Percentiles rank a stretch among this genome's conserved stretches.
Evolutionary conservation across 2,329 filamentous ascomycete species (phyloP).

Genomic region (Epichloe elymi): DNA sequence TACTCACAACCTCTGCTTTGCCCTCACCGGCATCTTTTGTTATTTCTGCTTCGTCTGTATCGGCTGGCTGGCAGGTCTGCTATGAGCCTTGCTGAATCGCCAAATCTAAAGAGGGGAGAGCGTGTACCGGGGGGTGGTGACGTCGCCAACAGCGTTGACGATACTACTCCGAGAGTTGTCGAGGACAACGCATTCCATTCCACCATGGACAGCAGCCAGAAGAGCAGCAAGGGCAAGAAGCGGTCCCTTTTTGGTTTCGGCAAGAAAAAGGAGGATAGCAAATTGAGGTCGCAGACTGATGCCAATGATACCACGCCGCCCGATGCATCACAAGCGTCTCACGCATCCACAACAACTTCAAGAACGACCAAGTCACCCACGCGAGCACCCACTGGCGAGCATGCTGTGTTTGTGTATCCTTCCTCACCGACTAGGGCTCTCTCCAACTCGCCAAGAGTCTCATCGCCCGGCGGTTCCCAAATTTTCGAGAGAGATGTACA

Average conservation of each 20-base stretch:
- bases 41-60: neutral
- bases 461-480: conserved; percentile 63
- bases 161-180: conserved; percentile 19
- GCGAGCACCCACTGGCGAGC: conserved; percentile 19
- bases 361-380: conserved; percentile 27
- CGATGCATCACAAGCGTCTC: conserved; percentile 1
- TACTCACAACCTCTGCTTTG: neutral
- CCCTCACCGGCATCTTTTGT: neutral
- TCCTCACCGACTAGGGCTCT: conserved; percentile 54
- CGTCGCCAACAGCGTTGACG: conserved; percentile 15
- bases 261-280: conserved; percentile 41
- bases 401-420: conserved; percentile 31
- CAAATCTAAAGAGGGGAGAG: conserved; percentile 10
- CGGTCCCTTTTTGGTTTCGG: conserved; percentile 47
- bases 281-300: conserved; percentile 23
- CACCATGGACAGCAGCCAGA: conserved; percentile 14
- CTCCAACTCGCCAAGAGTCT: conserved; percentile 58
- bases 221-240: conserved; percentile 32
- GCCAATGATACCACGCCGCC: conserved; percentile 21
- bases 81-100: conserved; percentile 20
- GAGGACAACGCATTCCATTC: conserved; percentile 16
- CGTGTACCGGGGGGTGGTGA: conserved; percentile 4
- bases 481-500: conserved; percentile 96
- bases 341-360: conserved; percentile 1
- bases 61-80: neutral